A percentile compares a stretch with the other conserved stretches of the same genome.
Evolutionary conservation across 768 basidiomycete genomes (phyloP).

Genomic region (Plicaturopsis crispa): DNA sequence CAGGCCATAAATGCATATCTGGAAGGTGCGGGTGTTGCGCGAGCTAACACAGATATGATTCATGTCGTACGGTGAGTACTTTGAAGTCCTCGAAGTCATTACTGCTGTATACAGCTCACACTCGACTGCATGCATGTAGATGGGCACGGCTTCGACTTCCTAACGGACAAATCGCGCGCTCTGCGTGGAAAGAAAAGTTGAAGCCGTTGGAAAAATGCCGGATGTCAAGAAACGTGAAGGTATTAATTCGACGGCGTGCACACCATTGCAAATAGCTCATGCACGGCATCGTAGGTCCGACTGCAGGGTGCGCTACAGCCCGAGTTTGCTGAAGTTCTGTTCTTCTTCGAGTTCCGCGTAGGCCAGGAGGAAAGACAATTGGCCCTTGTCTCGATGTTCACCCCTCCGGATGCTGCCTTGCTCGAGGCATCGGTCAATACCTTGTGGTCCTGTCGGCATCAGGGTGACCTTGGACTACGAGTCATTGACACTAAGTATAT

Average conservation of each 20-base stretch:
- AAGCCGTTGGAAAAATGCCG: conserved; percentile 5
- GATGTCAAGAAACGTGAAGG: conserved; percentile 11
- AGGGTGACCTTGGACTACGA: conserved; percentile 6
- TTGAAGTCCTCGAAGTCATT: conserved; percentile 5
- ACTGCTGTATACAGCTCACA: no score
- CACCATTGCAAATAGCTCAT: background rate
- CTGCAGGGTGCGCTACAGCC: background rate
- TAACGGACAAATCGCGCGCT: conserved; percentile 15
- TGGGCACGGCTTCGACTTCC: conserved; percentile 14
- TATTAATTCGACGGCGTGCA: background rate
- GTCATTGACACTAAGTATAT: conserved; percentile 13
- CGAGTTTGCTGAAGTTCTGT: conserved; percentile 16
- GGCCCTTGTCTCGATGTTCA: conserved; percentile 15
- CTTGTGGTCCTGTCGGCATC: conserved; percentile 11
- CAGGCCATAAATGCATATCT: background rate
- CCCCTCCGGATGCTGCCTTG: conserved; percentile 11
- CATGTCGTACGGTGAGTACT: conserved; percentile 3
- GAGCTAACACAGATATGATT: background rate
- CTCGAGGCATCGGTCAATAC: conserved; percentile 13
- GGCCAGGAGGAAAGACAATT: conserved; percentile 2
- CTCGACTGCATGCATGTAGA: no score
- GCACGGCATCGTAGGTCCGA: background rate
- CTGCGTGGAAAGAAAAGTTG: conserved; percentile 10
- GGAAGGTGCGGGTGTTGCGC: no score
- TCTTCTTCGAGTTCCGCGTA: conserved; percentile 9